Percentiles rank a stretch among this genome's conserved stretches.
phyloP scores from a whole-genome alignment of 345 rosid genomes.

The Euphorbia peplus region DNA sequence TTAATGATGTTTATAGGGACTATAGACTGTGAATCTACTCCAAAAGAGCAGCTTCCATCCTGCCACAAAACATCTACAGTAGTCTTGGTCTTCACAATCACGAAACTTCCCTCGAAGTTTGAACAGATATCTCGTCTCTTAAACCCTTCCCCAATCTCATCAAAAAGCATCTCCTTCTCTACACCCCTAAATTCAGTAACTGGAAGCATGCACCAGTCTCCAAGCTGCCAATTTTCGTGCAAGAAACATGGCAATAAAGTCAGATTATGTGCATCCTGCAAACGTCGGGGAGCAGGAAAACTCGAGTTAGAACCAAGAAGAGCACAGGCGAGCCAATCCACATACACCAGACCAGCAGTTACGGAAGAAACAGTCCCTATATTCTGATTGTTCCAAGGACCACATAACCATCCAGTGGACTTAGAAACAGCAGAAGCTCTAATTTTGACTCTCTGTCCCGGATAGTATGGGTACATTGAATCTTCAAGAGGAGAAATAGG shows the following conservation, averaged over 20 bases:
- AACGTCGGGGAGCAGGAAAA: constrained; percentile 43
- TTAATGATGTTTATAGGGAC: constrained; percentile 57
- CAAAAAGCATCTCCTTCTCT: constrained; percentile 23
- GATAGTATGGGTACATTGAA: constrained; percentile 58
- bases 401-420: constrained; percentile 75
- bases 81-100: constrained; percentile 58
- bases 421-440: constrained; percentile 44
- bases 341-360: constrained; percentile 60
- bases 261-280: constrained; percentile 55
- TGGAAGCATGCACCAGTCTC: constrained; percentile 86
- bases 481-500: constrained; percentile 71
- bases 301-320: constrained; percentile 31
- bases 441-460: constrained; percentile 81
- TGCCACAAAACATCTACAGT: constrained; percentile 84
- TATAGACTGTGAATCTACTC: constrained; percentile 55
- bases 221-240: constrained; percentile 89
- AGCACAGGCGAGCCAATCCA: constrained; percentile 80
- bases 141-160: constrained; percentile 35
- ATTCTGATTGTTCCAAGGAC: constrained; percentile 54
- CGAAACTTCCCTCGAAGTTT: constrained; percentile 43
- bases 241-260: constrained; percentile 57
- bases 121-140: constrained; percentile 28
- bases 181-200: constrained; percentile 27
- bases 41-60: constrained; percentile 56
- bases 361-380: constrained; percentile 69